Base-by-base conservation (phyloP, 495 filamentous ascomycete genomes). In the Annulohypoxylon stygium region DNA sequence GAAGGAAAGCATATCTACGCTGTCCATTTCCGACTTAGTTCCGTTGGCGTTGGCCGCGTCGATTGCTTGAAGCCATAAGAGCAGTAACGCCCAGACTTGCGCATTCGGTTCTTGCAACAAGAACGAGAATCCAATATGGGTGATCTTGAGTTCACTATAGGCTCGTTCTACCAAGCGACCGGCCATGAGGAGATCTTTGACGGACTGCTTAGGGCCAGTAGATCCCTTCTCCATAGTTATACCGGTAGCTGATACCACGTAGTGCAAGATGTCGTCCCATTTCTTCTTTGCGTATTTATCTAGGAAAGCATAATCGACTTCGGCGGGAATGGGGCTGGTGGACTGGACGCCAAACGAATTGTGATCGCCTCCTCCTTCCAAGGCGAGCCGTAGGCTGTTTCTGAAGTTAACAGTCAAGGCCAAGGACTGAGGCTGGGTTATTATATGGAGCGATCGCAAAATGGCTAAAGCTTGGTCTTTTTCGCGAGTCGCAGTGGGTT, bases 211-310 rank as follows among this genome's bases (percentile, higher is more conserved):
- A 60, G 96, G 90, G 7, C 86, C 82, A 26, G 69, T 76, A 23
- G 75, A 77, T 3, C 74, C 75, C 0, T 78, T 71, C 0, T 77
- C 75, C 5, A 73, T 69, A 12, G 81, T 74, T 69, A 86, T 63
- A 45, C 86, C 76, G 80, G 86, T 80, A 73, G 85, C 80, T 79
- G 86, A 77, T 34, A 99, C 96, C 81, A 99, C 95, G 78, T 95
- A 99, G 78, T 97, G 94, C 36, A 98, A 82, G 9, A 99, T 97
- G 7, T 93, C 91, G 79, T 99, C 97, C 93, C 97, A 99, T 76
- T 97, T 95, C 69, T 86, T 87, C 54, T 91, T 86, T 12, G 95
- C 95, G 81, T 94, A 97, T 30, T 89, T 84, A 71, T 99, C 97
- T n/a, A 99, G 86, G 75, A 90, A 92, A 20, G 83, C 73, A 4